Conservation (phyloP, 768 basidiomycete species). For the Porphyrellus cyaneotinctus region DNA sequence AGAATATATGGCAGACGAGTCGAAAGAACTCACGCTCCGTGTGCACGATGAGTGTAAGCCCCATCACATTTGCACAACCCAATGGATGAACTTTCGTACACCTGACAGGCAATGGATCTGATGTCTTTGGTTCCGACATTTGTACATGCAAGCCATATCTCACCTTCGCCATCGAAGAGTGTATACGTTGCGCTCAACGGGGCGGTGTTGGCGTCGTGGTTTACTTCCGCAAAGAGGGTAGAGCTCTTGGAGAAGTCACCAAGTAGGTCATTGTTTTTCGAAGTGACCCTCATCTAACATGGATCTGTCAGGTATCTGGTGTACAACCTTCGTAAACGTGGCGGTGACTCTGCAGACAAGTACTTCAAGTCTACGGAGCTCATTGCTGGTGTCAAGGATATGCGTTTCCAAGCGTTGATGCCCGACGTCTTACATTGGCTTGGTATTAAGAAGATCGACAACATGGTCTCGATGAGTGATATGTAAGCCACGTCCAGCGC, state of each 20-base stretch:
- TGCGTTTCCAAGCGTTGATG: slow-evolving; percentile 94
- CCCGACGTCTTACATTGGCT: slow-evolving; percentile 96
- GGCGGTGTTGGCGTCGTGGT: slow-evolving; percentile 92
- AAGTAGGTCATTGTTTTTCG: slow-evolving; percentile 47
- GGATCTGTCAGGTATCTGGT: slow-evolving; percentile 66
- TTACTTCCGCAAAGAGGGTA: slow-evolving; percentile 93
- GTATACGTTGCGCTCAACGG: slow-evolving; percentile 73
- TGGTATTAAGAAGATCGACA: slow-evolving; percentile 85
- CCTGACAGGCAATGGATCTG: slow-evolving; percentile 79
- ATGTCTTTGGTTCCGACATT: slow-evolving; percentile 93
- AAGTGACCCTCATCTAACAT: not conserved
- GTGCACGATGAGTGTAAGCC: slow-evolving; percentile 88
- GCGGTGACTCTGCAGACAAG: slow-evolving; percentile 86
- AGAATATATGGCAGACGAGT: slow-evolving; percentile 67
- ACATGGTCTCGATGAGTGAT: slow-evolving; percentile 88
- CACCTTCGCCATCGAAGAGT: slow-evolving; percentile 90
- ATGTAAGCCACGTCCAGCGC: slow-evolving; percentile 40
- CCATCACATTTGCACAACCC: not conserved
- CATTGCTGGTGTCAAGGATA: slow-evolving; percentile 92
- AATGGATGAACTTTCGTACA: not conserved
- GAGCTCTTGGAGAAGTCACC: slow-evolving; percentile 90
- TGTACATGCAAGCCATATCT: slow-evolving; percentile 94
- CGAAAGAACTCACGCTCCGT: slow-evolving; percentile 79
- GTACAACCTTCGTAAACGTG: slow-evolving; percentile 94
- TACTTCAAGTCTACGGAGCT: slow-evolving; percentile 94